These are phyloP conservation scores for Candida pseudoglaebosa DNA, from an alignment of 805 yeast genomes.

Conservation along the genomic window DNA sequence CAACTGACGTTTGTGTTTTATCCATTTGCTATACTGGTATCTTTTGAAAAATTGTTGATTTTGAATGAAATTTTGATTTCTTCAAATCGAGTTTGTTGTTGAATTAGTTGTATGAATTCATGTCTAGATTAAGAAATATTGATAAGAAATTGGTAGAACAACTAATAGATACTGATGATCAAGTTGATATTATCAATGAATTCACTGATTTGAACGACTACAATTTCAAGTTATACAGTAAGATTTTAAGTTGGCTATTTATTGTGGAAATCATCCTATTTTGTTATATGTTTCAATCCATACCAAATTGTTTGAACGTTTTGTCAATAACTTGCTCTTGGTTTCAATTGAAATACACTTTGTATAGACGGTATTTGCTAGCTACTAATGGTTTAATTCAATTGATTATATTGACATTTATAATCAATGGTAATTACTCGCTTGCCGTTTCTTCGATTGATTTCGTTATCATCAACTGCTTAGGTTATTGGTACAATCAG, in stretches of 20 bases:
- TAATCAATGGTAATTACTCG: not conserved
- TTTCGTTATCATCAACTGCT: constrained; percentile 1
- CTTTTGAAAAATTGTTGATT: no score
- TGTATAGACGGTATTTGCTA: not conserved
- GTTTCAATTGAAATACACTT: constrained; percentile 4
- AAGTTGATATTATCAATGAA: not conserved
- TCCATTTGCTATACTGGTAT: no score
- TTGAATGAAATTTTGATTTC: no score
- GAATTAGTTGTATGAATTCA: no score
- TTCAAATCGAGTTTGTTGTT: no score
- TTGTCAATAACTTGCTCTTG: constrained; percentile 1
- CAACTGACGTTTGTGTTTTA: no score
- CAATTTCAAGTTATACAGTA: not conserved
- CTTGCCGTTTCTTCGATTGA: not conserved
- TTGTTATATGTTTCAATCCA: not conserved
- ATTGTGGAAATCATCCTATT: not conserved
- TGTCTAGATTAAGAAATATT: constrained; percentile 3
- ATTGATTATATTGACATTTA: not conserved
- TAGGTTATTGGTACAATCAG: not conserved
- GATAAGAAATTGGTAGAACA: constrained; percentile 3
- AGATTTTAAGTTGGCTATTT: not conserved
- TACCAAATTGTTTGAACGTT: not conserved
- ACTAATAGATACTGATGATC: constrained; percentile 4
- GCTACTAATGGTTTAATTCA: not conserved
- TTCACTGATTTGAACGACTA: not conserved